Evolutionary conservation across 768 basidiomycete genomes (phyloP).

Genomic region (Xerocomellus dryophilus): DNA sequence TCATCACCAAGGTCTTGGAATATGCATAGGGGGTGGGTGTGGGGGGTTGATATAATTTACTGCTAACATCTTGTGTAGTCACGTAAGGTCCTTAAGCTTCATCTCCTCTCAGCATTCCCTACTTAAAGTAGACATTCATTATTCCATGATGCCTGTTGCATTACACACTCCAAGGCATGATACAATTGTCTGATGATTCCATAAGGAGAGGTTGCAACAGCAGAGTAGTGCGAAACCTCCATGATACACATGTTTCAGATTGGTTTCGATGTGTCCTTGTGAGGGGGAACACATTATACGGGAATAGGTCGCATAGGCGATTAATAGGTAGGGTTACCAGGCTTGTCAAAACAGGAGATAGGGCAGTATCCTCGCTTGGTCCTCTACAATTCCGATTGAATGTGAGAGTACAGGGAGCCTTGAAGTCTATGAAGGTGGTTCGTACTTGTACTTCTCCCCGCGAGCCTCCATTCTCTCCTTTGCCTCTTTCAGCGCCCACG

Average conservation of each 20-base stretch:
- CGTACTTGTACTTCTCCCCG: constrained; percentile 87
- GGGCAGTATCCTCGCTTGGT: not conserved
- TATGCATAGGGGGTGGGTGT: constrained; percentile 25
- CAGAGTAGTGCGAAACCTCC: not conserved
- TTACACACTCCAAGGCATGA: not conserved
- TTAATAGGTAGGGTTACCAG: not conserved
- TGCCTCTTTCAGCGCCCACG: constrained; percentile 90
- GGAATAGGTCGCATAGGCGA: no score
- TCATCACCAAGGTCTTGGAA: constrained; percentile 81
- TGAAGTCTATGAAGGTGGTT: constrained; percentile 43
- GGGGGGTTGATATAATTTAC: constrained; percentile 16
- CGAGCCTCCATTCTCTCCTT: constrained; percentile 88
- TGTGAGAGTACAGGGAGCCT: constrained; percentile 3
- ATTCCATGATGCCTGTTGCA: not conserved
- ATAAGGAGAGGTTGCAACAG: not conserved
- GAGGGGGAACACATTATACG: no score
- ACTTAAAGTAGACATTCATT: constrained; percentile 9
- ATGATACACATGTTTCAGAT: no score
- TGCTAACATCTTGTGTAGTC: constrained; percentile 20
- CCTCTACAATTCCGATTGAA: not conserved
- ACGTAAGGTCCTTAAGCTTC: constrained; percentile 6
- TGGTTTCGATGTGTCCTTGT: no score
- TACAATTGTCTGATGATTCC: no score
- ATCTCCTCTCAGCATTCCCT: constrained; percentile 25
- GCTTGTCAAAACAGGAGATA: not conserved